These are phyloP conservation scores for Schrenkiella parvula DNA, from an alignment of 345 rosid genomes.

Conservation along the genomic window DNA sequence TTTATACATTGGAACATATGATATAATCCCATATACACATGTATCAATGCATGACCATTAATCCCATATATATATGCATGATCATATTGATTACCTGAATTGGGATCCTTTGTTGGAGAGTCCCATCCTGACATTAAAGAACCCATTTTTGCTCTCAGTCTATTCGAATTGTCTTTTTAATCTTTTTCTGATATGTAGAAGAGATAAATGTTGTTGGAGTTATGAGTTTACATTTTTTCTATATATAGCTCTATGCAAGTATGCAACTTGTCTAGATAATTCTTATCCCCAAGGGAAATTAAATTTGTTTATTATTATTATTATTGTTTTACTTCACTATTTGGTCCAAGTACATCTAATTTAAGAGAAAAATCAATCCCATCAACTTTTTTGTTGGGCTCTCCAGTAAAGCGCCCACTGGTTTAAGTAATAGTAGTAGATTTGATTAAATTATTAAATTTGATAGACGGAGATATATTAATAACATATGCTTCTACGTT, in stretches of 20 bases:
- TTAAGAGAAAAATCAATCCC: neutral
- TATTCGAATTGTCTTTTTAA: neutral
- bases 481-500: neutral
- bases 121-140: constrained; percentile 98
- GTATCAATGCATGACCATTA: neutral
- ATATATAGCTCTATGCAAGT: constrained; percentile 18
- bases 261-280: constrained; percentile 1
- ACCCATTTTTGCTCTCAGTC: constrained; percentile 57
- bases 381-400: neutral
- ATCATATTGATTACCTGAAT: constrained; percentile 39
- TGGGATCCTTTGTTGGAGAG: constrained; percentile 49
- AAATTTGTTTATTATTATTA: neutral
- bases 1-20: neutral
- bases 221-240: neutral
- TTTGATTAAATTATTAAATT: neutral
- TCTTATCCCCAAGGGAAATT: constrained; percentile 7
- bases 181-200: neutral
- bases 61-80: neutral
- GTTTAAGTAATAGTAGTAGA: constrained; percentile 8
- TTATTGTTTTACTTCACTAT: neutral
- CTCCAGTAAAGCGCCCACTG: constrained; percentile 17
- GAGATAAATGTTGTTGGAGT: neutral
- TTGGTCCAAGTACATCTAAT: constrained; percentile 5
- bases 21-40: neutral
- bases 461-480: neutral